These are phyloP conservation scores for Chloranthus sessilifolius DNA, from an alignment of 164 flowering plant species.

Conservation along the genomic window DNA sequence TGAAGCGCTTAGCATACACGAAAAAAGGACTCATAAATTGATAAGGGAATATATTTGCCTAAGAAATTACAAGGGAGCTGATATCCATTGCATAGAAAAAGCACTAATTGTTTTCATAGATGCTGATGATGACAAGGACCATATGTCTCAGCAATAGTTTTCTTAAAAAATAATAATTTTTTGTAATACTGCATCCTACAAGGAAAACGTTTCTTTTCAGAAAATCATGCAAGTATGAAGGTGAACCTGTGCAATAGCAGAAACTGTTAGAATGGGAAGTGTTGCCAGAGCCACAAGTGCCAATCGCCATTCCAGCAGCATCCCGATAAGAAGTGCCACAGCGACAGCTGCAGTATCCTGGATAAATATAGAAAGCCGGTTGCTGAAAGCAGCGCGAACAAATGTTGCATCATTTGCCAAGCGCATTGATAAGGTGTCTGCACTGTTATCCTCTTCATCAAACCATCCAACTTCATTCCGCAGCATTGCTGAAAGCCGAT, in stretches of 20 bases:
- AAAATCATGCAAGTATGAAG: neutral
- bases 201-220: neutral
- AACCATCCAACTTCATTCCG: conserved; percentile 98
- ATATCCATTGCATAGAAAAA: too few species aligned
- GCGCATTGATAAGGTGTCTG: conserved; percentile 91
- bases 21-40: too few species aligned
- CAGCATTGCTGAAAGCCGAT: conserved; percentile 80
- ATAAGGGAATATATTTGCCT: too few species aligned
- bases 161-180: too few species aligned
- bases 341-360: conserved; percentile 87
- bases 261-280: conserved; percentile 68
- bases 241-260: conserved; percentile 93
- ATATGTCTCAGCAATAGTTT: too few species aligned
- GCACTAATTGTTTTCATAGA: too few species aligned
- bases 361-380: conserved; percentile 88
- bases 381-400: conserved; percentile 98
- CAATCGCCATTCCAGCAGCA: conserved; percentile 83
- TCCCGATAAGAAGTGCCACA: conserved; percentile 83
- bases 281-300: conserved; percentile 95
- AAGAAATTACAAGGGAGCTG: too few species aligned
- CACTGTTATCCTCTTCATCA: conserved; percentile 95
- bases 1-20: too few species aligned
- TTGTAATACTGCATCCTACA: too few species aligned
- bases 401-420: conserved; percentile 98
- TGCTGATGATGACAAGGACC: too few species aligned